Evolutionary conservation across 176 grass and related monocot genomes (phyloP).

Genomic region (Typha latifolia): DNA sequence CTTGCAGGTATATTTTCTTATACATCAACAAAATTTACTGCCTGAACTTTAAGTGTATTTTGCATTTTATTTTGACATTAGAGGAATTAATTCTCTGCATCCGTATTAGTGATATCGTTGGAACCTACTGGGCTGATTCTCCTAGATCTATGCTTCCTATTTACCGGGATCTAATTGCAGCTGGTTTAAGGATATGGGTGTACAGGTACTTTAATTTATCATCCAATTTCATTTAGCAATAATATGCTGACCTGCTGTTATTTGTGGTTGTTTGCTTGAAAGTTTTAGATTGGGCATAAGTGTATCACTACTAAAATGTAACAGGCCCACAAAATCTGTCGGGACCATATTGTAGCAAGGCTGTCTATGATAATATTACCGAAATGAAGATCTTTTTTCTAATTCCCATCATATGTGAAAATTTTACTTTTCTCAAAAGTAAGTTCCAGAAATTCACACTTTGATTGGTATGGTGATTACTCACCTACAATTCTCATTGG

Average conservation of each 20-base stretch:
- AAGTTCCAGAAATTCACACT: no score
- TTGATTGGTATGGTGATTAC: no score
- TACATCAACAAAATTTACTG: not conserved
- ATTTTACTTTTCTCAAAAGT: no score
- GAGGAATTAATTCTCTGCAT: conserved; percentile 17
- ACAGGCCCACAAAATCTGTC: no score
- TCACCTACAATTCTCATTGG: no score
- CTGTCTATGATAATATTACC: no score
- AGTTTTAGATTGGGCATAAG: no score
- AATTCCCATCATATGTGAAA: no score
- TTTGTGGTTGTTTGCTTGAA: no score
- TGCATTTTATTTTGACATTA: conserved; percentile 8
- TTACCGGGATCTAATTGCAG: conserved; percentile 76
- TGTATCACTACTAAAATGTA: no score
- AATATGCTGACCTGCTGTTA: not conserved
- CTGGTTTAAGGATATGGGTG: conserved; percentile 90
- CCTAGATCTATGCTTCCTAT: conserved; percentile 97
- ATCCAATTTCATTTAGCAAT: not conserved
- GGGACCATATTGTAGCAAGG: no score
- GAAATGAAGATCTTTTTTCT: no score
- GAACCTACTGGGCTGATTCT: conserved; percentile 80
- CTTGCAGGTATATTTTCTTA: conserved; percentile 60
- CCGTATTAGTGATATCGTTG: conserved; percentile 55
- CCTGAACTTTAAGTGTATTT: not conserved
- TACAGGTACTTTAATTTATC: conserved; percentile 40